These are phyloP conservation scores for Tylopilus rubrobrunneus DNA, from an alignment of 768 basidiomycete genomes.

Conservation along the genomic window DNA sequence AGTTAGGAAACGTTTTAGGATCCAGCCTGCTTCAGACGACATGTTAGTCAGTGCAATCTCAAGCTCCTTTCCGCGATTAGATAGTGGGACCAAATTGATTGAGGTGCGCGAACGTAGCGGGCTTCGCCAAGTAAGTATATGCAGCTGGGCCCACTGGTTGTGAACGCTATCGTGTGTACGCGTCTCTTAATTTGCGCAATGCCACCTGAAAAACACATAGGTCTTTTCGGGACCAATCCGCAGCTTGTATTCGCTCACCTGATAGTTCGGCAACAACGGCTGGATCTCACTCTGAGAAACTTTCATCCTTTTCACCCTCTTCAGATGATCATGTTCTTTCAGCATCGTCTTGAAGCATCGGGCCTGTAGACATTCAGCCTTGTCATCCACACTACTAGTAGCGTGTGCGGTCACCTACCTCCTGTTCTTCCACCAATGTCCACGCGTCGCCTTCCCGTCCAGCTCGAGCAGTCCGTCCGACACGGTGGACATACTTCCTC, in stretches of 20 bases:
- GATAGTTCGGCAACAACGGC: slow-evolving; percentile 57
- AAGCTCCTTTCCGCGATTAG: too few relatives aligned
- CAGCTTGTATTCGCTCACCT: slow-evolving; percentile 50
- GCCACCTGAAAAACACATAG: slow-evolving; percentile 20
- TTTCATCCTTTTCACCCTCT: slow-evolving; percentile 63
- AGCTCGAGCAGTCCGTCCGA: slow-evolving; percentile 93
- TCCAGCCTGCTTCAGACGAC: too few relatives aligned
- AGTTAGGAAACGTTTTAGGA: too few relatives aligned
- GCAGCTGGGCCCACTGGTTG: too few relatives aligned
- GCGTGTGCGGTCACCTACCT: slow-evolving; percentile 41
- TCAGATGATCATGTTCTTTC: slow-evolving; percentile 63
- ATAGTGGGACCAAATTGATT: too few relatives aligned
- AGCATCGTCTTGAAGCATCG: slow-evolving; percentile 86
- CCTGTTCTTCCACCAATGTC: slow-evolving; percentile 94
- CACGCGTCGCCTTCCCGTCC: slow-evolving; percentile 87
- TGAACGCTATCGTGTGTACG: slow-evolving; percentile 18
- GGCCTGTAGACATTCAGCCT: slow-evolving; percentile 45
- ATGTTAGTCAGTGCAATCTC: too few relatives aligned
- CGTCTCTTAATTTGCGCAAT: slow-evolving; percentile 26
- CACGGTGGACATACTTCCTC: slow-evolving; percentile 97
- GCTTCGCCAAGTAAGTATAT: too few relatives aligned
- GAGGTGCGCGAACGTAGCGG: too few relatives aligned
- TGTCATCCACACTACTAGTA: not conserved
- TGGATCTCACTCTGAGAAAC: slow-evolving; percentile 60
- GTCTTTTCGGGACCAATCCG: not conserved